These are phyloP conservation scores for Mycosarcoma maydis DNA, from an alignment of 1,284 basidiomycete genomes.

Conservation along the genomic window DNA sequence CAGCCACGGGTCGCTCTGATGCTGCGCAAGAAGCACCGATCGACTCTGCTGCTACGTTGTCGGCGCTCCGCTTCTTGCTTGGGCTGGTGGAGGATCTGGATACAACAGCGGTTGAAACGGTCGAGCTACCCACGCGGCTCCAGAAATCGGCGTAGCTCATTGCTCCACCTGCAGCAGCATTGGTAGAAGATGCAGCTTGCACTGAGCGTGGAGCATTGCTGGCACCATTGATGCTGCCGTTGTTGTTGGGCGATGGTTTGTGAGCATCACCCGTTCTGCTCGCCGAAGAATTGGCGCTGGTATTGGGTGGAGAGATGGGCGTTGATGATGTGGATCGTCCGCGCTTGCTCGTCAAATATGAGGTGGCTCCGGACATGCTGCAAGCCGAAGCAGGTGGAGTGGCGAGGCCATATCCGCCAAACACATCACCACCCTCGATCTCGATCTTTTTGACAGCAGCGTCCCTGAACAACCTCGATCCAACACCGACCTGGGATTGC, in stretches of 20 bases:
- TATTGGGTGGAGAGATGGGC: constrained; percentile 40
- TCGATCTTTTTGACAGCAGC: constrained; percentile 43
- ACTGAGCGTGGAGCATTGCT: constrained; percentile 2
- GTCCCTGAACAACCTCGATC: constrained; percentile 46
- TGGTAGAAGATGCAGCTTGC: constrained; percentile 1
- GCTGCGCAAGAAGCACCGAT: background rate
- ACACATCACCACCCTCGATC: constrained; percentile 44
- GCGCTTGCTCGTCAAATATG: constrained; percentile 33
- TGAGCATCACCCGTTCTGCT: constrained; percentile 10
- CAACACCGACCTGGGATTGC: constrained; percentile 6
- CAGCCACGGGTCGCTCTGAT: no score
- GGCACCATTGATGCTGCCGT: background rate
- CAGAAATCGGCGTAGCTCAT: constrained; percentile 58
- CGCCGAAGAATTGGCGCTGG: constrained; percentile 19
- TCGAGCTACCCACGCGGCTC: constrained; percentile 46
- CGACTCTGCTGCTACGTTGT: constrained; percentile 9
- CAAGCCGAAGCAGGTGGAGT: constrained; percentile 46
- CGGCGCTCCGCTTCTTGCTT: constrained; percentile 43
- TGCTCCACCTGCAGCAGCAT: constrained; percentile 19
- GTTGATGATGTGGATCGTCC: constrained; percentile 32
- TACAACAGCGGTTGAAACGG: constrained; percentile 5
- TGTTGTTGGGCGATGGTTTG: constrained; percentile 14
- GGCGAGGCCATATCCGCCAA: constrained; percentile 47
- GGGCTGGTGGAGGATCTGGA: constrained; percentile 20
- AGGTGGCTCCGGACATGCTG: constrained; percentile 31